Conservation (phyloP, 495 filamentous ascomycete genomes). For the Pseudomonodictys pantanalensis region DNA sequence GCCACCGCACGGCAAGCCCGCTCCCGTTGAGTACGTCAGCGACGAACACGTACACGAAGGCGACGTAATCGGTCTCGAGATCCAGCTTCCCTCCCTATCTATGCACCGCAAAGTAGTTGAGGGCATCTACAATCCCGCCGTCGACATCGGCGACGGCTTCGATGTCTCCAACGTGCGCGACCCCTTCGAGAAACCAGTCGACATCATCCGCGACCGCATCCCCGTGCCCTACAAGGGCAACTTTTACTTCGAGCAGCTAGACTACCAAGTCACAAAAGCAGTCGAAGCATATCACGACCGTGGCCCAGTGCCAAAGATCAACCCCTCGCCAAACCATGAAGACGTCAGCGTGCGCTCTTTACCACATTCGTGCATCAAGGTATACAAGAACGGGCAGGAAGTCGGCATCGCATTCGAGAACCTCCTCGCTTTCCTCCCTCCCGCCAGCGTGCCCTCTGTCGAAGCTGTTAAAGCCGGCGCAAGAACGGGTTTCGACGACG, state of each 20-base stretch:
- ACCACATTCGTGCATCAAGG: conserved; percentile 76
- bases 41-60: conserved; percentile 60
- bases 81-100: conserved; percentile 78
- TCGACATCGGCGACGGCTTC: conserved; percentile 62
- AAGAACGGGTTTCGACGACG: conserved; percentile 83
- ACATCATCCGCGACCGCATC: conserved; percentile 91
- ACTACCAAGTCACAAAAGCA: conserved; percentile 83
- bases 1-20: conserved; percentile 60
- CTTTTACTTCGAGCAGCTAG: conserved; percentile 92
- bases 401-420: conserved; percentile 88
- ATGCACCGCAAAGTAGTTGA: conserved; percentile 85
- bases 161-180: conserved; percentile 34
- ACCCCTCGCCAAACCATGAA: conserved; percentile 68
- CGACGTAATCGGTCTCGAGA: conserved; percentile 92
- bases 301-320: conserved; percentile 44
- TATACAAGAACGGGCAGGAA: conserved; percentile 86
- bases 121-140: conserved; percentile 79
- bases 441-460: conserved; percentile 73
- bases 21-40: conserved; percentile 35
- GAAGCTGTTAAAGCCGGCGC: conserved; percentile 73
- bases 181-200: conserved; percentile 44
- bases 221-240: conserved; percentile 90
- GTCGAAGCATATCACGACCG: conserved; percentile 84
- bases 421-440: conserved; percentile 87
- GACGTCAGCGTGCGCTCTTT: conserved; percentile 73